Base-by-base conservation (phyloP, 106 monocot species). In the Ottelia alismoides region DNA sequence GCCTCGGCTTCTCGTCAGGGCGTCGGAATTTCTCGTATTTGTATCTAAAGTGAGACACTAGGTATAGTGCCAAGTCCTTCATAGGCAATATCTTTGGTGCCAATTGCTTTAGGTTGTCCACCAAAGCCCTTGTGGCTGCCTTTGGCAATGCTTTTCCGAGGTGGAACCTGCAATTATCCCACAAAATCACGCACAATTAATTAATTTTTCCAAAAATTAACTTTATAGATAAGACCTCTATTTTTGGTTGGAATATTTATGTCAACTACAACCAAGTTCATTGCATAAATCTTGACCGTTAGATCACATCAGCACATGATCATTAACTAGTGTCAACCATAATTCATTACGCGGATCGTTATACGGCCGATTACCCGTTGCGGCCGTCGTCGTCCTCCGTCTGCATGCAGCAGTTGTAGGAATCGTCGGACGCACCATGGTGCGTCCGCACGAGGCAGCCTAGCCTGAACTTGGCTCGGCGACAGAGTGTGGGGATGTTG, bases 121-220 rank as follows among this genome's bases (percentile, higher is more conserved):
- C 25, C 26, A 80, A 65, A 16, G 80, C 80, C 17, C 25, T 32
- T 4, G 67, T 63, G 30, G 80, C 80, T 3, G 75, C 75, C 59
- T 68, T 71, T 2, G 80, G 80, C 2, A 80, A 68, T 20, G 64
- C 71, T 63, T 65, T 75, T 46, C 75, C 61, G 1, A 82, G 73
- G 57, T 69, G 56, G 28, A 82, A 69, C 0, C 82, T 77, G 0
- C 25, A n/a, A n/a, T n/a, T n/a, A n/a, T n/a, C n/a, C n/a, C n/a
- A n/a, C n/a, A n/a, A n/a, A n/a, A n/a, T n/a, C n/a, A n/a, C n/a
- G n/a, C n/a, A n/a, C n/a, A n/a, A n/a, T n/a, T n/a, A n/a, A n/a
- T n/a, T n/a, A n/a, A n/a, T n/a, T n/a, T n/a, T n/a, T n/a, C n/a
- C n/a, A n/a, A n/a, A n/a, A n/a, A n/a, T n/a, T n/a, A n/a, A n/a